phyloP scores from a whole-genome alignment of 208 protist genomes.

The Trypanosomatidae sp. region DNA sequence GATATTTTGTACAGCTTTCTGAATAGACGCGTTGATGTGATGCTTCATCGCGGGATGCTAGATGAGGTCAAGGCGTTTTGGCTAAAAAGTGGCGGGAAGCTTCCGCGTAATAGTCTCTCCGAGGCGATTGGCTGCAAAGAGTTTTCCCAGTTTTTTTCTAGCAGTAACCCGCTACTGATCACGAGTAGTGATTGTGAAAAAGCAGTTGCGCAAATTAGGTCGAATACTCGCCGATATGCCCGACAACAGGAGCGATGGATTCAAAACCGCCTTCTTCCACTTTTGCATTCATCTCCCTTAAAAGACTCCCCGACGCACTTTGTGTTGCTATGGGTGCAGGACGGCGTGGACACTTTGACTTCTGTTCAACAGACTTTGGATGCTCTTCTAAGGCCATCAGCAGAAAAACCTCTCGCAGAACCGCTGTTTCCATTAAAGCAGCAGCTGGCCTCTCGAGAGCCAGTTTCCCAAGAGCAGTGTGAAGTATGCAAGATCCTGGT shows the following conservation, averaged over 20 bases:
- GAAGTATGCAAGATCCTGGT: slow-evolving; percentile 52
- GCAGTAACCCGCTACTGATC: neutral
- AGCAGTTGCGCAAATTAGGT: slow-evolving; percentile 60
- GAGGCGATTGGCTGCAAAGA: slow-evolving; percentile 86
- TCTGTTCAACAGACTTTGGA: slow-evolving; percentile 1
- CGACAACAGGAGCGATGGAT: slow-evolving; percentile 81
- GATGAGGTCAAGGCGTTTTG: slow-evolving; percentile 53
- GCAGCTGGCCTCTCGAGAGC: neutral
- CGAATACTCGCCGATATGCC: slow-evolving; percentile 78
- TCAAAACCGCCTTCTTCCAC: slow-evolving; percentile 63
- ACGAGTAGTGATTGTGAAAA: slow-evolving; percentile 8
- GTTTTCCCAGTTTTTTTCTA: slow-evolving; percentile 31
- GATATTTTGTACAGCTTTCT: slow-evolving; percentile 44
- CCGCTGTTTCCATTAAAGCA: slow-evolving; percentile 18
- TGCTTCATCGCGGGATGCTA: slow-evolving; percentile 74
- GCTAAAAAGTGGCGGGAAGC: slow-evolving; percentile 2
- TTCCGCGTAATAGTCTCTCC: slow-evolving; percentile 26
- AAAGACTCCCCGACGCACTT: slow-evolving; percentile 19
- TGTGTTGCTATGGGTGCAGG: slow-evolving; percentile 7
- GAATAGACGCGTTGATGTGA: slow-evolving; percentile 72
- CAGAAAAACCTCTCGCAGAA: neutral
- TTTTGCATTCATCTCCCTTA: slow-evolving; percentile 29
- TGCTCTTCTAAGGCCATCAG: neutral
- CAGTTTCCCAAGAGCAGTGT: slow-evolving; percentile 60
- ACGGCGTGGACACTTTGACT: neutral